Percentiles rank a stretch among this genome's conserved stretches.
Evolutionary conservation across 768 basidiomycete genomes (phyloP).

Genomic region (Serendipita vermifera): DNA sequence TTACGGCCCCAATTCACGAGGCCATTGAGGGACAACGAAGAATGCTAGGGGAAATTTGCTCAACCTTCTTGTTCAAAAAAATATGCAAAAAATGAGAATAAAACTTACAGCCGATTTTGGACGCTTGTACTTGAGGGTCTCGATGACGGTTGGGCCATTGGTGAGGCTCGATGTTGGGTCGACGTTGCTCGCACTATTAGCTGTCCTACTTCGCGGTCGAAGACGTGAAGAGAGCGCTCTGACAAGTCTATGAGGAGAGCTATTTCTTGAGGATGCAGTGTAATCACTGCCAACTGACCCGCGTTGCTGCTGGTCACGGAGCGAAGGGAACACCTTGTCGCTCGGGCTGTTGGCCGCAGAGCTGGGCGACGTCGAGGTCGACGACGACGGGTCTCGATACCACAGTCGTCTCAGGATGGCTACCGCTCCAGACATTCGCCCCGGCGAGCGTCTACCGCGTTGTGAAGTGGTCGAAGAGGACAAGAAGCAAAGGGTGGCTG

Average conservation of each 20-base stretch:
- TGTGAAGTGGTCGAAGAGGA: not conserved
- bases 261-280: not conserved
- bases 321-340: constrained; percentile 8
- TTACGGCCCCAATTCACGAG: constrained; percentile 5
- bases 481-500: too few species aligned
- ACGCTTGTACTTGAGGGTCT: constrained; percentile 6
- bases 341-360: constrained; percentile 8
- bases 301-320: constrained; percentile 3
- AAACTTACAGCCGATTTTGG: constrained; percentile 5
- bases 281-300: constrained; percentile 7
- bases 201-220: not conserved
- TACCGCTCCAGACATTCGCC: constrained; percentile 7
- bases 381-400: not conserved
- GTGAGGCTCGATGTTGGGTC: not conserved
- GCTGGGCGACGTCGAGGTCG: constrained; percentile 3
- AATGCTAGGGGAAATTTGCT: too few species aligned
- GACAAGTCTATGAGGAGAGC: constrained; percentile 4
- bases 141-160: not conserved
- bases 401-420: constrained; percentile 6
- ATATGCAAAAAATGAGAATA: not conserved
- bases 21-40: constrained; percentile 4
- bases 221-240: constrained; percentile 3
- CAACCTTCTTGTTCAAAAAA: too few species aligned
- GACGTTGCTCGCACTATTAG: not conserved
- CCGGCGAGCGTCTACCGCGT: not conserved